A percentile compares a stretch with the other conserved stretches of the same genome.
Conservation (phyloP, 768 basidiomycete genomes). For the Leccinum truebloodii region DNA sequence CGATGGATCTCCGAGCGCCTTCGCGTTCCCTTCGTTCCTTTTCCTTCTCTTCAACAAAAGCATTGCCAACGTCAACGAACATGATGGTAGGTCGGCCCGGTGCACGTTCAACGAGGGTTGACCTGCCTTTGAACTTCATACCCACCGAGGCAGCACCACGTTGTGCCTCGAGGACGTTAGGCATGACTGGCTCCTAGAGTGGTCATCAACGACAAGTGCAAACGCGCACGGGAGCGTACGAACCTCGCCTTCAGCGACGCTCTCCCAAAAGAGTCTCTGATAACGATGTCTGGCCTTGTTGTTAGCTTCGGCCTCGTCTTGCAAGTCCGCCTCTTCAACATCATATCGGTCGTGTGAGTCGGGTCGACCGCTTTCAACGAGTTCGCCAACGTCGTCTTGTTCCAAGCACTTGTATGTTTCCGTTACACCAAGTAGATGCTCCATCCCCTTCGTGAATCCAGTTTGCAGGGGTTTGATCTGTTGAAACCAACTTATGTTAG, state of each 20-base stretch:
- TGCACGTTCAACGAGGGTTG: constrained; percentile 39
- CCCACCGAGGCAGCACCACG: constrained; percentile 41
- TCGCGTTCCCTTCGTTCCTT: constrained; percentile 49
- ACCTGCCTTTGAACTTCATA: constrained; percentile 39
- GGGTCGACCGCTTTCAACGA: constrained; percentile 7
- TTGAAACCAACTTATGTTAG: constrained; percentile 3
- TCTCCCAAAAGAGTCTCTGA: constrained; percentile 78
- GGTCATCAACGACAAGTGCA: background rate
- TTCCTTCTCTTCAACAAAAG: constrained; percentile 63
- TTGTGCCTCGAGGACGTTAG: constrained; percentile 52
- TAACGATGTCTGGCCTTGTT: constrained; percentile 62
- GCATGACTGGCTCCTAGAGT: constrained; percentile 61
- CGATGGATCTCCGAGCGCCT: constrained; percentile 46
- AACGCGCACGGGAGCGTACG: constrained; percentile 17
- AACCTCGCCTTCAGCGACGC: constrained; percentile 70
- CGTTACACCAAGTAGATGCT: constrained; percentile 65
- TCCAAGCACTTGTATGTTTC: constrained; percentile 20
- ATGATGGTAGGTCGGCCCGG: constrained; percentile 55
- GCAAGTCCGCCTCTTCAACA: constrained; percentile 59
- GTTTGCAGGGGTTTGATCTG: constrained; percentile 73
- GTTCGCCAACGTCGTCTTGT: constrained; percentile 7
- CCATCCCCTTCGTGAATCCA: constrained; percentile 82
- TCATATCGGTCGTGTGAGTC: constrained; percentile 40
- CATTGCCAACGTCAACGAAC: constrained; percentile 74
- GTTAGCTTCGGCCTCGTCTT: constrained; percentile 57